Evolutionary conservation across 805 yeast genomes (phyloP).

Genomic region (Saccharomycopsis sp.): DNA sequence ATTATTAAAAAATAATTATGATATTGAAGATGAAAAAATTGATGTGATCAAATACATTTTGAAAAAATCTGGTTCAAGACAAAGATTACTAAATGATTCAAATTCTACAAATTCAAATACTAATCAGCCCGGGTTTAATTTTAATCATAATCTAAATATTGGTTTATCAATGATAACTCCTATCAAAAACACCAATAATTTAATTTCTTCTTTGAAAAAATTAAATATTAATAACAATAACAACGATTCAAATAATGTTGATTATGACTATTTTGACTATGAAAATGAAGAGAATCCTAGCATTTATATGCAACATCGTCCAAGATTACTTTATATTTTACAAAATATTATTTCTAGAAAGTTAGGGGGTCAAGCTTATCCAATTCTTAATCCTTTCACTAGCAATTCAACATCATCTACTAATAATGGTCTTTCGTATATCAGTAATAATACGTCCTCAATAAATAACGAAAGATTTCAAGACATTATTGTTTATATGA

Average conservation of each 20-base stretch:
- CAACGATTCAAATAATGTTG: constrained; percentile 20
- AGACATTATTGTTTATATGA: constrained; percentile 59
- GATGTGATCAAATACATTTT: constrained; percentile 37
- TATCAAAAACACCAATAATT: constrained; percentile 7
- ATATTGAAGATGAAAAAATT: constrained; percentile 27
- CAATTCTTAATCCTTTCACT: constrained; percentile 30
- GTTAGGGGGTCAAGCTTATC: constrained; percentile 31
- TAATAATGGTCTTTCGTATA: neutral
- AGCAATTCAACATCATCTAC: neutral
- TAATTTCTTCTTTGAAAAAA: constrained; percentile 11
- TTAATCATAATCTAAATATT: constrained; percentile 6
- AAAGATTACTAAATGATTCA: constrained; percentile 30
- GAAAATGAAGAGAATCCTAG: constrained; percentile 40
- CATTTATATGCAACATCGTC: constrained; percentile 86
- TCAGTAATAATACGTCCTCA: constrained; percentile 10
- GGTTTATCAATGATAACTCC: constrained; percentile 14
- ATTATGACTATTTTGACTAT: constrained; percentile 10
- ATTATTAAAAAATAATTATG: constrained; percentile 28
- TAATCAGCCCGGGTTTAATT: neutral
- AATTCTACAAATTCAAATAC: neutral
- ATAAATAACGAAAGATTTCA: constrained; percentile 33
- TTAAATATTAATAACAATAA: neutral
- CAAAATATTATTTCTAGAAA: constrained; percentile 32
- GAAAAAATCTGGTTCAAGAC: constrained; percentile 32
- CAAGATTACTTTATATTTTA: constrained; percentile 48